Conservation (phyloP, 225 moss, liverwort and hornwort genomes). For the Antitrichia curtipendula region DNA sequence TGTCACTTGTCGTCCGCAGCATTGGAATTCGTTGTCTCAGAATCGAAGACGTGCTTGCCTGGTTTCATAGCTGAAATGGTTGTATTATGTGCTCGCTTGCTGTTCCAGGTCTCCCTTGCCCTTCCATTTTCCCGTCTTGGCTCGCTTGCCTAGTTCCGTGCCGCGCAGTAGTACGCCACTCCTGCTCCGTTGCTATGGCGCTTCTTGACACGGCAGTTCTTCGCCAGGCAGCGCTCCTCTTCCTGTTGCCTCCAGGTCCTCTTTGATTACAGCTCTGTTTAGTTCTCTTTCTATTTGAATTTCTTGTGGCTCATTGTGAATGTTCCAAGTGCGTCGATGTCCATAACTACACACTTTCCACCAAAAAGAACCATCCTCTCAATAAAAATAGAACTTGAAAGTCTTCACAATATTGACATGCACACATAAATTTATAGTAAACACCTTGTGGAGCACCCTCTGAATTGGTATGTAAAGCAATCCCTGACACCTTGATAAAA, state of each 20-base stretch:
- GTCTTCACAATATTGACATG: neutral
- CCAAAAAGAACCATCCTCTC: neutral
- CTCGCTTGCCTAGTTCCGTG: neutral
- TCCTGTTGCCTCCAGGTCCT: neutral
- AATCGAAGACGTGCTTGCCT: neutral
- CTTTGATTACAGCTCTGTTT: too few relatives aligned
- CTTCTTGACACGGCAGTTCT: neutral
- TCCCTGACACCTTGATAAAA: neutral
- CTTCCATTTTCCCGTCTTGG: neutral
- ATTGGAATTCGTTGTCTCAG: neutral
- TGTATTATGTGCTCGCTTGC: neutral
- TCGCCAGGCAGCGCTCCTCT: neutral
- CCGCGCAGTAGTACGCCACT: neutral
- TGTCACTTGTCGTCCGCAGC: neutral
- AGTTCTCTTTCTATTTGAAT: too few relatives aligned
- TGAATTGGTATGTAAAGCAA: neutral
- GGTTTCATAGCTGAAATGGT: neutral
- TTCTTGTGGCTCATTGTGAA: conserved; percentile 35
- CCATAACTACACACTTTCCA: conserved; percentile 32
- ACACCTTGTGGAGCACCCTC: neutral
- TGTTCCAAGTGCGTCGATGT: conserved; percentile 60
- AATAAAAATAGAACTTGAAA: neutral
- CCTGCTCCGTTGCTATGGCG: neutral
- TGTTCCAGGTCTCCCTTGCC: neutral
- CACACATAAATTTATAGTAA: neutral